phyloP scores from a whole-genome alignment of 2,329 filamentous ascomycete genomes.

The Pyricularia pennisetigena region DNA sequence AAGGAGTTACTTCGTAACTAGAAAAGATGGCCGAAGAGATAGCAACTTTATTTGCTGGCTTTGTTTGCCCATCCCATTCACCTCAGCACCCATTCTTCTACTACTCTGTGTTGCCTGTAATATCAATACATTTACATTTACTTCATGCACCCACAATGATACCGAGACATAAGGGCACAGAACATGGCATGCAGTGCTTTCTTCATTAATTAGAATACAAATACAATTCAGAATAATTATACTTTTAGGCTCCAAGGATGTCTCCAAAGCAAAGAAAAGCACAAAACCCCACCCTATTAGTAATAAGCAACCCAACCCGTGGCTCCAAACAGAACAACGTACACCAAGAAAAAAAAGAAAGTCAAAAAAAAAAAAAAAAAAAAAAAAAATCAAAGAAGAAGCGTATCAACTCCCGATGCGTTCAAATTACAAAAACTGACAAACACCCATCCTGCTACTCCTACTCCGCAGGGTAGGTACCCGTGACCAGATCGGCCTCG shows the following conservation, averaged over 20 bases:
- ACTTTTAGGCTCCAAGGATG: not conserved
- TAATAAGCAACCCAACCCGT: not conserved
- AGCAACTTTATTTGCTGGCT: not conserved
- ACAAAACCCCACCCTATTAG: not conserved
- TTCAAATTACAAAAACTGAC: not conserved
- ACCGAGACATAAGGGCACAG: not conserved
- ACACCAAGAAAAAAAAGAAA: not conserved
- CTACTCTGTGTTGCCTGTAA: not conserved
- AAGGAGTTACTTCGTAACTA: not conserved
- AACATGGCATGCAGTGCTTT: not conserved
- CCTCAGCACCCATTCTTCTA: not conserved
- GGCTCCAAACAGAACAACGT: not conserved
- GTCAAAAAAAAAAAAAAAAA: not conserved
- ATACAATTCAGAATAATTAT: not conserved
- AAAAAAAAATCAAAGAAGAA: not conserved
- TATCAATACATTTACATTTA: not conserved
- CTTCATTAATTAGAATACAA: not conserved
- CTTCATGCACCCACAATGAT: not conserved
- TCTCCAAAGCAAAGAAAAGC: not conserved
- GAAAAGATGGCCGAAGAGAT: not conserved
- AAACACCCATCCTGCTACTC: not conserved
- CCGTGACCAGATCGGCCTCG: conserved; percentile 45
- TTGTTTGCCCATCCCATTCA: not conserved
- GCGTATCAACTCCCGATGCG: not conserved
- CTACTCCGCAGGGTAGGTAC: not conserved